Evolutionary conservation across 2,329 filamentous ascomycete genomes (phyloP), one percentile per base, ranked within the genome.

Genomic region (Colletotrichum sojae): DNA sequence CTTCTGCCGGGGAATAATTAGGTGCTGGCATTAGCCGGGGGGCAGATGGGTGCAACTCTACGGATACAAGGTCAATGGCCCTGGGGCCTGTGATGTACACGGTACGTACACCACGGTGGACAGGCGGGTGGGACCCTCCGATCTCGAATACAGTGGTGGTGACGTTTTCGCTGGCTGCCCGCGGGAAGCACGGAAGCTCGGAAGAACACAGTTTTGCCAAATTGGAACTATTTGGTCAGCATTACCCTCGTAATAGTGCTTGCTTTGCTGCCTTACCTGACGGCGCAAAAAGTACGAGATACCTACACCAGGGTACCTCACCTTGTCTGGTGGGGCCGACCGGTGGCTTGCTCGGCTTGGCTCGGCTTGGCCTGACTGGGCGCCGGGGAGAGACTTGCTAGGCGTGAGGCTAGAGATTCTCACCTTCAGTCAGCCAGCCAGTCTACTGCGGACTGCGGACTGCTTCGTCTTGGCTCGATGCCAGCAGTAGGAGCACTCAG

Each of bases 91-190:
- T 16, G 15, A n/a, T 20, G 6, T 3, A 36, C 31, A 36, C 6
- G 8, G 31, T 36, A 36, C 8, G 31, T 36, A 54, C 15, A 43
- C 10, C 25, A 39, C n/a, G 48, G 5, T 43, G 57, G 58, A 20
- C 25, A 27, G 18, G 27, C 48, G 20, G 20, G 22, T 25, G 20
- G 49, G 49, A 16, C 57, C 43, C 31, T 36, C 25, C 36, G 36
- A 68, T 64, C 60, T 64, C 65, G 46, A 52, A 68, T 68, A 68
- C 65, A 64, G 59, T 67, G 46, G 59, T 68, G 53, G 64, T 67
- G 64, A 67, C 64, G 64, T 64, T 62, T 62, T 60, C 20, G n/a
- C 31, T 40, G 54, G 22, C 18, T 20, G 63, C 15, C 20, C 25
- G 48, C 53, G 53, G 64, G 53, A 68, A 53, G 60, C 36, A 68